Conservation (phyloP, 768 basidiomycete species). For the Suillus americanus region DNA sequence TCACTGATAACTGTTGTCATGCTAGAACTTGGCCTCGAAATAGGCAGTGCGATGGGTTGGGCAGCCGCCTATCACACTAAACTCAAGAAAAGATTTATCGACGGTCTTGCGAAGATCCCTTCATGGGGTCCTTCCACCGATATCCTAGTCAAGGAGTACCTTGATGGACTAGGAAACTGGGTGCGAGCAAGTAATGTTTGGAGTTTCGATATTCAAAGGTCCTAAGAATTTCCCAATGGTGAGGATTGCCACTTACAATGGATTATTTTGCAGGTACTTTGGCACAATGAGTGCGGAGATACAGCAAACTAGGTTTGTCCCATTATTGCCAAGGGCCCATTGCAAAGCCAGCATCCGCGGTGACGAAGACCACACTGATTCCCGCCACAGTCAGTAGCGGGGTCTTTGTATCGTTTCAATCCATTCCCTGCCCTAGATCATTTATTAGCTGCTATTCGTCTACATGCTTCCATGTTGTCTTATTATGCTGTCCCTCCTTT, state of each 20-base stretch:
- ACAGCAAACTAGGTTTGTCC: too few relatives aligned
- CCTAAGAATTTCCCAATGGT: constrained; percentile 3
- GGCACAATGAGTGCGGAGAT: too few relatives aligned
- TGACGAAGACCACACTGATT: too few relatives aligned
- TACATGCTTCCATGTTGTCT: too few relatives aligned
- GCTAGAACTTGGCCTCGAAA: constrained; percentile 21
- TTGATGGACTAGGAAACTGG: constrained; percentile 27
- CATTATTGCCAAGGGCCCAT: too few relatives aligned
- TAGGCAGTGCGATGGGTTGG: constrained; percentile 31
- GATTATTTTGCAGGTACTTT: too few relatives aligned
- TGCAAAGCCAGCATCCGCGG: too few relatives aligned
- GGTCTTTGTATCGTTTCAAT: too few relatives aligned
- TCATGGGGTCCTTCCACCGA: constrained; percentile 28
- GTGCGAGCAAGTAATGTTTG: constrained; percentile 26
- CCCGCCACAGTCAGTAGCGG: too few relatives aligned
- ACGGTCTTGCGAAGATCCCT: constrained; percentile 21
- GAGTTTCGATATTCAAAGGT: constrained; percentile 26
- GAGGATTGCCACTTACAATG: not conserved
- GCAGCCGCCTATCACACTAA: constrained; percentile 15
- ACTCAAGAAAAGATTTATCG: constrained; percentile 18
- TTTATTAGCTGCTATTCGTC: too few relatives aligned
- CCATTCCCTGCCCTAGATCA: too few relatives aligned
- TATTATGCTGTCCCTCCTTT: too few relatives aligned
- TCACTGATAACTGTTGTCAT: constrained; percentile 32
- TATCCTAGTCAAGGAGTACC: constrained; percentile 21